Conservation (phyloP, 2,329 filamentous ascomycete species). For the Paecilomyces fulvus region DNA sequence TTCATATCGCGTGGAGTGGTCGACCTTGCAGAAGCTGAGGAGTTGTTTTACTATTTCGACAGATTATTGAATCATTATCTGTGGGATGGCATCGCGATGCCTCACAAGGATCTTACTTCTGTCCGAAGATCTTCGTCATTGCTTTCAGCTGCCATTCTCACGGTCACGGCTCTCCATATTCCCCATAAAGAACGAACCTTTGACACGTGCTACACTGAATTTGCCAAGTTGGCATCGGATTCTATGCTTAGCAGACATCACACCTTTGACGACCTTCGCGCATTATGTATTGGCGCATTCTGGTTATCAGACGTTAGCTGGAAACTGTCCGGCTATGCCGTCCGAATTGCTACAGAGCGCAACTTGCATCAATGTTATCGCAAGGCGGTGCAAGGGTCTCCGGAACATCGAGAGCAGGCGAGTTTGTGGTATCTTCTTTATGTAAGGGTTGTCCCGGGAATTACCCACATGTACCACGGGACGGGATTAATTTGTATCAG, state of each 20-base stretch:
- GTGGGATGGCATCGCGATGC: conserved; percentile 37
- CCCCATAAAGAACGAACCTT: conserved; percentile 38
- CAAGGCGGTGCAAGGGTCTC: conserved; percentile 29
- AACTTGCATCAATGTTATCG: conserved; percentile 36
- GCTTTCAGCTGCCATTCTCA: conserved; percentile 36
- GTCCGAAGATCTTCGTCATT: conserved; percentile 41
- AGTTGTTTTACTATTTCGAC: conserved; percentile 33
- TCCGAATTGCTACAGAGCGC: conserved; percentile 36
- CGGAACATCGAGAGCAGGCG: conserved; percentile 29
- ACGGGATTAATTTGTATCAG: conserved; percentile 15
- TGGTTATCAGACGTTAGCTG: conserved; percentile 48
- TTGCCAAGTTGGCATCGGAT: conserved; percentile 43
- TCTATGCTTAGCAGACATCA: conserved; percentile 46
- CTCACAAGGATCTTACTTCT: conserved; percentile 38
- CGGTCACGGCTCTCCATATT: conserved; percentile 44
- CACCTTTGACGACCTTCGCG: conserved; percentile 44
- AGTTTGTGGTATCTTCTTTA: conserved; percentile 36
- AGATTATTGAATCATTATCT: conserved; percentile 33
- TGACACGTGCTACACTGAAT: conserved; percentile 44
- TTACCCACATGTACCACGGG: background rate
- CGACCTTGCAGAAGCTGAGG: conserved; percentile 34
- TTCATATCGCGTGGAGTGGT: conserved; percentile 45
- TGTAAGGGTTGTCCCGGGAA: conserved; percentile 16
- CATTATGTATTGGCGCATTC: conserved; percentile 47
- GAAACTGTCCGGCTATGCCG: conserved; percentile 38